Evolutionary conservation across 2,329 filamentous ascomycete genomes (phyloP), one percentile per base, ranked within the genome.

Genomic region (Magnaporthales sp.): DNA sequence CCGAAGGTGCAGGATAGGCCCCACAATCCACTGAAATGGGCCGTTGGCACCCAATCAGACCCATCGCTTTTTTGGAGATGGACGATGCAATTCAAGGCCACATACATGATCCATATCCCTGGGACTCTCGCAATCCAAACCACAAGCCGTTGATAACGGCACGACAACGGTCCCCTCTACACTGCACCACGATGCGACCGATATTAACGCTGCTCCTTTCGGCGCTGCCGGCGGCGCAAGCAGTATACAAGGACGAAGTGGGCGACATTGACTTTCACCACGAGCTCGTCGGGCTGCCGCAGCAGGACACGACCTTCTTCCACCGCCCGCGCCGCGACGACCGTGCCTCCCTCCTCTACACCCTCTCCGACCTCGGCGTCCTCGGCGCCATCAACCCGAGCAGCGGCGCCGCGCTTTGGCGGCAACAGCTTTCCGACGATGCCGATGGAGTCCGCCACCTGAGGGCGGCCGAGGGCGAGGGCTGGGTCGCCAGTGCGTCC

Each of bases 201-300:
- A 46, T 38, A 22, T 38, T 54, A 46, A 62, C 68, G 38, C 66
- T 67, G 27, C 68, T 68, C 60, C 69, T 72, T 19, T 71, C 72
- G 26, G 64, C 69, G 60, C 67, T 73, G 74, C 82, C 74, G 80
- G 86, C 65, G 75, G 79, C 74, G 91, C 93, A 70, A 87, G 29
- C 70, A 24, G 66, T 98, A 68, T 97, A 93, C 80, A 84, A 86
- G 71, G 95, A 99, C 75, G 94, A 99, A 78, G 93, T 96, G 71
- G 93, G 89, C 80, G 86, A 92, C 73, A 86, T 96, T 76, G 95
- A 99, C 79, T 98, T 93, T 80, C 94, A 98, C 79, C 89, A 96
- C 80, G 87, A 91, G 70, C 88, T 98, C 63, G 82, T 99, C 73
- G 95, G 95, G 74, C 80, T 91, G 51, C 93, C 95, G 66, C 90